Evolutionary conservation across 345 rosid species (phyloP).

Genomic region (Murraya koenigii): DNA sequence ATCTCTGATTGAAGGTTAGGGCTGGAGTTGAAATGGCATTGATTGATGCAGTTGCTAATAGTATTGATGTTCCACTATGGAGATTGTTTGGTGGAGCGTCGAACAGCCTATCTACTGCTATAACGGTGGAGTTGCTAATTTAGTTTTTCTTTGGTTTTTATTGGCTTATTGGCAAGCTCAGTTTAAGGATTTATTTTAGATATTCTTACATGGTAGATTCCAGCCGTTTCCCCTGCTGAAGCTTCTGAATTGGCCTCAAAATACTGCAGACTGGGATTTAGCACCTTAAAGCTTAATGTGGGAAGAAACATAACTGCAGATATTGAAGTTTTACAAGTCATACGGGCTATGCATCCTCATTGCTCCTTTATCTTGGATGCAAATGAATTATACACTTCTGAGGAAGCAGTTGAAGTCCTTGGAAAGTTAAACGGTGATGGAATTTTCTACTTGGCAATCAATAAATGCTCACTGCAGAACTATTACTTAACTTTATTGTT

Average conservation of each 20-base stretch:
- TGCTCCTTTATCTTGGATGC: constrained; percentile 90
- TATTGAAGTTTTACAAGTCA: constrained; percentile 75
- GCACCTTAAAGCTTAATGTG: constrained; percentile 82
- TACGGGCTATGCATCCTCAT: constrained; percentile 62
- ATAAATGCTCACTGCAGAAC: not conserved
- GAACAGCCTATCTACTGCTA: constrained; percentile 61
- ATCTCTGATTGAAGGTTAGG: constrained; percentile 52
- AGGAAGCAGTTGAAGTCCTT: constrained; percentile 77
- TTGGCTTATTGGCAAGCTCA: not conserved
- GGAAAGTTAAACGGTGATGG: constrained; percentile 59
- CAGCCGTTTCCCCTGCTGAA: constrained; percentile 66
- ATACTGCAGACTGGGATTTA: constrained; percentile 64
- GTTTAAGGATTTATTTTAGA: not conserved
- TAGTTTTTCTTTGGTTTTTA: not conserved
- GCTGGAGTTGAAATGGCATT: constrained; percentile 93
- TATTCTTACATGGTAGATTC: constrained; percentile 52
- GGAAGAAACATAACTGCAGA: constrained; percentile 71
- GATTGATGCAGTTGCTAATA: constrained; percentile 79
- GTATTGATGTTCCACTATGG: constrained; percentile 70
- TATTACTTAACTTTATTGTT: constrained; percentile 7
- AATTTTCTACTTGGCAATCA: not conserved
- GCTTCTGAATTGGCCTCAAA: constrained; percentile 71
- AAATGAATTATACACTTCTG: constrained; percentile 70
- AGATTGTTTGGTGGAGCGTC: constrained; percentile 82
- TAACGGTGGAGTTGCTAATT: constrained; percentile 59